Conservation (phyloP, 345 rosid species). For the Euclidium syriacum region DNA sequence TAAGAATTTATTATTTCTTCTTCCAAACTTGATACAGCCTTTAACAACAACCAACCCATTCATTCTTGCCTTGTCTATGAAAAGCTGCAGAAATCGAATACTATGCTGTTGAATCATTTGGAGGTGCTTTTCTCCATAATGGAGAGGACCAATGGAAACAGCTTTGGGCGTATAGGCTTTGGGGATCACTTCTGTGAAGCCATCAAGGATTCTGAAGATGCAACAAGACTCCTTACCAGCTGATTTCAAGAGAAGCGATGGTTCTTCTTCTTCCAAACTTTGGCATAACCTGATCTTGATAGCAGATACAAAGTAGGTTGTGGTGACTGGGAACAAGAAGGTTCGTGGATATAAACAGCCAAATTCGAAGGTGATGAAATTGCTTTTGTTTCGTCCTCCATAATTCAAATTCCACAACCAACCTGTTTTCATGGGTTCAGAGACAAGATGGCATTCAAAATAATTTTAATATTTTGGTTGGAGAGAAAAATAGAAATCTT, state of each 20-base stretch:
- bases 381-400: too few species aligned
- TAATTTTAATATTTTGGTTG: too few species aligned
- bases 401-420: too few species aligned
- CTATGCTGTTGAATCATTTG: slow-evolving; percentile 44
- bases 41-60: not conserved
- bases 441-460: too few species aligned
- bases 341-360: too few species aligned
- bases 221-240: slow-evolving; percentile 33
- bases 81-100: slow-evolving; percentile 5
- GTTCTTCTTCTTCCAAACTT: too few species aligned
- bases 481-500: too few species aligned
- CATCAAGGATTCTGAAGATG: slow-evolving; percentile 37
- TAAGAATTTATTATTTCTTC: not conserved
- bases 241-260: slow-evolving; percentile 21
- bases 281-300: too few species aligned
- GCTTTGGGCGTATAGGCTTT: slow-evolving; percentile 35
- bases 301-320: too few species aligned
- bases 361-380: too few species aligned
- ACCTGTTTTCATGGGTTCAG: too few species aligned
- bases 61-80: slow-evolving; percentile 1
- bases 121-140: slow-evolving; percentile 32
- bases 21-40: not conserved
- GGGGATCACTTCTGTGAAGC: slow-evolving; percentile 22
- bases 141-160: slow-evolving; percentile 40
- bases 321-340: too few species aligned